phyloP scores from a whole-genome alignment of 2,329 filamentous ascomycete species.

The Cladophialophora carrionii region DNA sequence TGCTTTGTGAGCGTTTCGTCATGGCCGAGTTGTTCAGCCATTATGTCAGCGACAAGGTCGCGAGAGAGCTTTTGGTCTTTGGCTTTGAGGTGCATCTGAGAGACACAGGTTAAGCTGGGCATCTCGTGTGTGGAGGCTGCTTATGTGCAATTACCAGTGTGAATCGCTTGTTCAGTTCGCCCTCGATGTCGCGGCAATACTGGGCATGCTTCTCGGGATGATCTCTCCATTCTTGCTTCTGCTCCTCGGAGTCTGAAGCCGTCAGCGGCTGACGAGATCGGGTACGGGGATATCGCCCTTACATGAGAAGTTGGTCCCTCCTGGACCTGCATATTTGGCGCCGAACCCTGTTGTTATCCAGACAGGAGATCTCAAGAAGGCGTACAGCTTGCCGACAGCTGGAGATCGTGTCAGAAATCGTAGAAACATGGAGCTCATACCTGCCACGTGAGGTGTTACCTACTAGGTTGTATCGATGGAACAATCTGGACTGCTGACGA shows the following conservation, averaged over 20 bases:
- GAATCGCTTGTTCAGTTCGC: constrained; percentile 58
- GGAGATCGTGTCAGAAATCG: neutral
- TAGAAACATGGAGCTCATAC: neutral
- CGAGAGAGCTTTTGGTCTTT: constrained; percentile 42
- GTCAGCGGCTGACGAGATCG: constrained; percentile 6
- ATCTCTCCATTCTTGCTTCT: constrained; percentile 44
- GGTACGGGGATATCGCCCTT: neutral
- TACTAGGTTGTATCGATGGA: constrained; percentile 50
- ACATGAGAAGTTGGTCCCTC: constrained; percentile 34
- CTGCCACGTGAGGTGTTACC: neutral
- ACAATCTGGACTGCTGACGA: constrained; percentile 61
- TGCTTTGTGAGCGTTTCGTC: constrained; percentile 48
- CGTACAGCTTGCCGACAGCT: constrained; percentile 40
- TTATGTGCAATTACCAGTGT: constrained; percentile 39
- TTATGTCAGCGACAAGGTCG: constrained; percentile 35
- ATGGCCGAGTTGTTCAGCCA: constrained; percentile 39
- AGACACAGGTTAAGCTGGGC: constrained; percentile 5
- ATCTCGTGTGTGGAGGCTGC: neutral
- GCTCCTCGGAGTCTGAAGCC: constrained; percentile 28
- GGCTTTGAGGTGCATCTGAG: constrained; percentile 31
- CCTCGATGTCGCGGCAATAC: constrained; percentile 54
- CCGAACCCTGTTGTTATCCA: constrained; percentile 38
- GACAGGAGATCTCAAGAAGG: constrained; percentile 31
- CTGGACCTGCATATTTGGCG: constrained; percentile 33
- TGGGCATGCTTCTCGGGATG: constrained; percentile 49